phyloP scores from a whole-genome alignment of 148 eudicot species.

The Beta vulgaris region DNA sequence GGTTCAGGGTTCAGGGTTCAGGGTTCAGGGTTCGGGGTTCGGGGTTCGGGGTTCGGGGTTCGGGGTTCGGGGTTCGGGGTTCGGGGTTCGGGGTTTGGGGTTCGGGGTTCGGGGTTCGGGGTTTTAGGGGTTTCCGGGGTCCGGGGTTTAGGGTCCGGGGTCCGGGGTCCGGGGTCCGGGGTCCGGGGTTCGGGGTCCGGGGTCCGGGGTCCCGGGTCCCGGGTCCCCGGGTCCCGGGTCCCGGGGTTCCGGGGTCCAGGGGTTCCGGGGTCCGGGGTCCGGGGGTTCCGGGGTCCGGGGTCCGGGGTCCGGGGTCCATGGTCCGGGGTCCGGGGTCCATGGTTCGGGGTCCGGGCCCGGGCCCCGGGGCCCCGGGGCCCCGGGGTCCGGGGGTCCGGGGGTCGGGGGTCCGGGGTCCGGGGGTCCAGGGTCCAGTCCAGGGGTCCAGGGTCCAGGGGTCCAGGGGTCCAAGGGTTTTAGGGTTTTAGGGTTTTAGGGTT shows the following conservation, averaged over 20 bases:
- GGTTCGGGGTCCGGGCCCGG: slow-evolving; percentile 15
- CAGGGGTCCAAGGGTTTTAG: slow-evolving; percentile 2
- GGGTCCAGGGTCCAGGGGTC: slow-evolving; percentile 9
- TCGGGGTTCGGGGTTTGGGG: slow-evolving; percentile 27
- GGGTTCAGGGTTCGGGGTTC: slow-evolving; percentile 15
- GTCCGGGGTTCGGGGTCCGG: slow-evolving; percentile 24
- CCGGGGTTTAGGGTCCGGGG: slow-evolving; percentile 16
- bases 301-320: slow-evolving; percentile 8
- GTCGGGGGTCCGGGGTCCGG: slow-evolving; percentile 10
- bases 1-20: slow-evolving; percentile 11
- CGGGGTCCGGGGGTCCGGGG: slow-evolving; percentile 3
- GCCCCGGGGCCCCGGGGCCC: neutral
- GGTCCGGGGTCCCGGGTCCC: slow-evolving; percentile 18
- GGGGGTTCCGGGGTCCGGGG: slow-evolving; percentile 4
- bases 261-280: slow-evolving; percentile 21
- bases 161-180: slow-evolving; percentile 19
- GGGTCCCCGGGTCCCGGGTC: slow-evolving; percentile 21
- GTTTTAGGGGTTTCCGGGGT: slow-evolving; percentile 19
- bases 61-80: slow-evolving; percentile 25
- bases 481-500: slow-evolving; percentile 11
- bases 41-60: slow-evolving; percentile 17
- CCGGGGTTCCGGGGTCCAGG: slow-evolving; percentile 18
- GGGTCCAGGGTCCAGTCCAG: neutral
- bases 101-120: slow-evolving; percentile 25
- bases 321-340: slow-evolving; percentile 11